phyloP scores from a whole-genome alignment of 495 filamentous ascomycete genomes.

The Platismatia glauca region DNA sequence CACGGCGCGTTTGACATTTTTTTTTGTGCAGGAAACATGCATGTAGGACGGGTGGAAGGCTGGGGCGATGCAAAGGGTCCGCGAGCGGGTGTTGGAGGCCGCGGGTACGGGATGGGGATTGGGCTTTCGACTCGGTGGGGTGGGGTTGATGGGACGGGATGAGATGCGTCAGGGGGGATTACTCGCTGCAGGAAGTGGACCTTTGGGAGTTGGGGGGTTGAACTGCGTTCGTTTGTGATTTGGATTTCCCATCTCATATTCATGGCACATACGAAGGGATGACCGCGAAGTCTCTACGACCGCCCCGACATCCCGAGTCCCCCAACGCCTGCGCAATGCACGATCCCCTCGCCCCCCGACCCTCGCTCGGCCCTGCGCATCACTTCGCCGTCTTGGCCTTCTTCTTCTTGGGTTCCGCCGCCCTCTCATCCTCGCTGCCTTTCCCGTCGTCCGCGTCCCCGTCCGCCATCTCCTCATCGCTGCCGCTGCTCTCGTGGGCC shows the following conservation, averaged over 20 bases:
- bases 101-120: too few relatives aligned
- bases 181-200: too few relatives aligned
- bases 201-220: not conserved
- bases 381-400: slow-evolving; percentile 49
- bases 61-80: too few relatives aligned
- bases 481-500: slow-evolving; percentile 75
- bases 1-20: too few relatives aligned
- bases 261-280: not conserved
- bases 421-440: slow-evolving; percentile 25
- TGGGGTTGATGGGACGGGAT: too few relatives aligned
- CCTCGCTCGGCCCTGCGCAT: not conserved
- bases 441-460: slow-evolving; percentile 38
- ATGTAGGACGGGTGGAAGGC: too few relatives aligned
- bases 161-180: too few relatives aligned
- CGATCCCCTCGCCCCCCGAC: not conserved
- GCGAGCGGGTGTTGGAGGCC: too few relatives aligned
- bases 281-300: not conserved
- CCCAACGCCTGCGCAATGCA: slow-evolving; percentile 8
- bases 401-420: slow-evolving; percentile 57
- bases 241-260: not conserved
- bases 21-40: too few relatives aligned
- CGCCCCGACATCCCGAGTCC: not conserved
- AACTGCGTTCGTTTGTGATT: not conserved
- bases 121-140: too few relatives aligned
- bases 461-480: slow-evolving; percentile 53